These are phyloP conservation scores for Bruguiera hainesii DNA, from an alignment of 441 rosid species.

Conservation along the genomic window DNA sequence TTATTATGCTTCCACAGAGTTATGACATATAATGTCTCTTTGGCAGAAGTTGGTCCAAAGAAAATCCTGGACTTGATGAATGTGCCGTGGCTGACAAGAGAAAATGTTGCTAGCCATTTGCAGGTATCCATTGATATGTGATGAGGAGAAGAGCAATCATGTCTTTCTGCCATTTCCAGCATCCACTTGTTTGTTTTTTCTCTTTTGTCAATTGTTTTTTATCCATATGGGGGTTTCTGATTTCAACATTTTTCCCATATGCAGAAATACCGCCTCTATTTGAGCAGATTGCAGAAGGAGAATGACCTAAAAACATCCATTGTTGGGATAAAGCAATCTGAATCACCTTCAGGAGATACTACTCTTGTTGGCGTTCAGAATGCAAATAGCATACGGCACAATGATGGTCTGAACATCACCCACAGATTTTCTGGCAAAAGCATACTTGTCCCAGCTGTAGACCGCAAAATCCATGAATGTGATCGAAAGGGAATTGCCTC, in stretches of 20 bases:
- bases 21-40: constrained; percentile 41
- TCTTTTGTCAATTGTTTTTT: neutral
- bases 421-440: constrained; percentile 37
- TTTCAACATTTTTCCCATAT: constrained; percentile 13
- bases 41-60: constrained; percentile 91
- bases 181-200: neutral
- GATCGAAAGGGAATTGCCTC: constrained; percentile 41
- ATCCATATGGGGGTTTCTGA: constrained; percentile 15
- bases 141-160: neutral
- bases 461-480: constrained; percentile 36
- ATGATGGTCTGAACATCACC: constrained; percentile 35
- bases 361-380: constrained; percentile 41
- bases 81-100: constrained; percentile 70
- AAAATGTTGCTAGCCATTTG: constrained; percentile 90
- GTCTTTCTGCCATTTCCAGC: neutral
- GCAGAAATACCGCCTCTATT: constrained; percentile 98
- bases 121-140: constrained; percentile 48
- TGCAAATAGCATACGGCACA: constrained; percentile 30
- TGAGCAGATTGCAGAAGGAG: constrained; percentile 77
- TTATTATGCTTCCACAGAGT: constrained; percentile 33
- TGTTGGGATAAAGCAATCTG: constrained; percentile 54
- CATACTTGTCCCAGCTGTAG: constrained; percentile 38
- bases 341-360: constrained; percentile 47
- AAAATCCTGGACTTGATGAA: constrained; percentile 80
- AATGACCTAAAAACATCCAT: constrained; percentile 45